A percentile compares a stretch with the other conserved stretches of the same genome.
phyloP scores from a whole-genome alignment of 805 yeast species.

The Hyphopichia homilentoma region DNA sequence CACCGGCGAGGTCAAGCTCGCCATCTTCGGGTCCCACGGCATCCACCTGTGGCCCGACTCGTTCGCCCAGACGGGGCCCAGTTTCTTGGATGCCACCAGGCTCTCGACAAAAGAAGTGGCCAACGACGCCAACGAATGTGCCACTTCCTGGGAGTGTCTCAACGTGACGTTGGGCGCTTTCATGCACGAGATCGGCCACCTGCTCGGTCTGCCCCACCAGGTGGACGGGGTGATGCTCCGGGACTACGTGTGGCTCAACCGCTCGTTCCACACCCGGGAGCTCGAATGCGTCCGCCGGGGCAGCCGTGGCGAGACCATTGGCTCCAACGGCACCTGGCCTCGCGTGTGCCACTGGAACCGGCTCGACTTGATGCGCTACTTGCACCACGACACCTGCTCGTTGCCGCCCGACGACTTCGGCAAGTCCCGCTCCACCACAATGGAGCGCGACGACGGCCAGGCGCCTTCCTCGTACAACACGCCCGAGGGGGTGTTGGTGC shows the following conservation, averaged over 20 bases:
- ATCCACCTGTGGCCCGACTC: conserved; percentile 89
- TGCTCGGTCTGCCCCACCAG: conserved; percentile 89
- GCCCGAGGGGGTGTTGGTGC: conserved; percentile 31
- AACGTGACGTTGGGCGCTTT: conserved; percentile 89
- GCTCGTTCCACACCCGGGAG: conserved; percentile 78
- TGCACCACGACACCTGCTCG: conserved; percentile 77
- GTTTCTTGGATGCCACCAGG: conserved; percentile 69
- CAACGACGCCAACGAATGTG: conserved; percentile 81
- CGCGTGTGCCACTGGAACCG: conserved; percentile 88
- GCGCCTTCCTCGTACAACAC: conserved; percentile 22
- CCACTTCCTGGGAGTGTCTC: conserved; percentile 86
- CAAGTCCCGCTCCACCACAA: conserved; percentile 31
- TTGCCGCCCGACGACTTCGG: conserved; percentile 58
- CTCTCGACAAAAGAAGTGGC: conserved; percentile 73
- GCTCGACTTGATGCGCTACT: conserved; percentile 70
- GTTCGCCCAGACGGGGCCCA: conserved; percentile 63
- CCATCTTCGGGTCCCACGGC: conserved; percentile 93
- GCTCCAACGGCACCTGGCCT: conserved; percentile 35
- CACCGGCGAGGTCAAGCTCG: conserved; percentile 61
- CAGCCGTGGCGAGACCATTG: conserved; percentile 38
- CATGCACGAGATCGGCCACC: conserved; percentile 93
- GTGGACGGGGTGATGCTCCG: conserved; percentile 87
- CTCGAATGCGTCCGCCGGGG: conserved; percentile 50
- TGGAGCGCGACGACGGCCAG: conserved; percentile 11
- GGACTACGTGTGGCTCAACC: conserved; percentile 75